A percentile compares a stretch with the other conserved stretches of the same genome.
phyloP scores from a whole-genome alignment of 805 yeast species.

The Zygoascus bituminiphila region DNA sequence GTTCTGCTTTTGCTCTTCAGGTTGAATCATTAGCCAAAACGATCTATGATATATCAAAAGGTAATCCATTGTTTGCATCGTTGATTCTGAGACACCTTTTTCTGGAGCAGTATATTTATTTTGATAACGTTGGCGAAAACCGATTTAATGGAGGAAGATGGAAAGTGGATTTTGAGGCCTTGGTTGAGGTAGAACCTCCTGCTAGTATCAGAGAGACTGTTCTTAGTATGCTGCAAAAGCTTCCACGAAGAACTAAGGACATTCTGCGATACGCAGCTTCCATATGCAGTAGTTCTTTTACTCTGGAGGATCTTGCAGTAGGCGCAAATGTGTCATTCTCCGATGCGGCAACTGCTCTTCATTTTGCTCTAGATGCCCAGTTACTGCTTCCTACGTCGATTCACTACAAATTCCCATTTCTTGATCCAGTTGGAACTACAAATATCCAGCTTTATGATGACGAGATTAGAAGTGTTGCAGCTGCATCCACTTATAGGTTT shows the following conservation, averaged over 20 bases:
- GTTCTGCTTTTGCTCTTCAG: conserved; percentile 9
- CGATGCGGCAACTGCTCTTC: conserved; percentile 30
- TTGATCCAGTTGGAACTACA: conserved; percentile 27
- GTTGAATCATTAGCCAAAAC: conserved; percentile 17
- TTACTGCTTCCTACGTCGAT: conserved; percentile 35
- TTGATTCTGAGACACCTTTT: conserved; percentile 15
- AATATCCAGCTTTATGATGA: conserved; percentile 26
- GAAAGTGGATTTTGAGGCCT: conserved; percentile 18
- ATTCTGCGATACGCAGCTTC: conserved; percentile 38
- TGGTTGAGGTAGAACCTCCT: conserved; percentile 9
- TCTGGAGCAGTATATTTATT: conserved; percentile 15
- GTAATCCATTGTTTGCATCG: conserved; percentile 19
- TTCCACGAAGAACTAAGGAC: conserved; percentile 22
- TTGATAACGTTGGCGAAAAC: conserved; percentile 6
- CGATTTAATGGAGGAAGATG: conserved; percentile 15
- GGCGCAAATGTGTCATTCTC: conserved; percentile 32
- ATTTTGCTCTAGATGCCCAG: conserved; percentile 28
- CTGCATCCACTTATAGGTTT: conserved; percentile 33
- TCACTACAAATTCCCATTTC: conserved; percentile 42
- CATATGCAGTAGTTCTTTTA: conserved; percentile 32
- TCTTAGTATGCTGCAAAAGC: conserved; percentile 15
- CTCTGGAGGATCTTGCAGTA: conserved; percentile 31
- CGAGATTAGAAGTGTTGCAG: conserved; percentile 29
- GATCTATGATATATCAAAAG: conserved; percentile 18
- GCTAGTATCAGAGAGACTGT: conserved; percentile 15